These are phyloP conservation scores for Holtermanniella nyarrowii DNA, from an alignment of 768 basidiomycete genomes.

Conservation along the genomic window DNA sequence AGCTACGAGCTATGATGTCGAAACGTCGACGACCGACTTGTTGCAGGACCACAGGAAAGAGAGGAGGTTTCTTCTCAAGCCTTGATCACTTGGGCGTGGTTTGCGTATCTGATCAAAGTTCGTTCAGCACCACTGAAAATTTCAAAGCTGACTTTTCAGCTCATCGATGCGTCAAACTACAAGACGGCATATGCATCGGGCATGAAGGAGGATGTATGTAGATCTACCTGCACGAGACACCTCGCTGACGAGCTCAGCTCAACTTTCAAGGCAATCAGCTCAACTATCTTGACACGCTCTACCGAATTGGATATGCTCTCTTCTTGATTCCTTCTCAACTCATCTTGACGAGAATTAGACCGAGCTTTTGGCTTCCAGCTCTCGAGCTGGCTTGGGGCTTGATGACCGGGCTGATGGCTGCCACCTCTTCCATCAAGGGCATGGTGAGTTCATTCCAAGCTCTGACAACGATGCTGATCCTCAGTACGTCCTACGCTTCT, in stretches of 20 bases:
- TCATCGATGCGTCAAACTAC: constrained; percentile 17
- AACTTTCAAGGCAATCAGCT: constrained; percentile 17
- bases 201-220: constrained; percentile 23
- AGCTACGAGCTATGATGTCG: background rate
- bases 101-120: background rate
- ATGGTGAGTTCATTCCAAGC: background rate
- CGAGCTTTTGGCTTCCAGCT: constrained; percentile 17
- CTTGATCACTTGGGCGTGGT: background rate
- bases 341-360: constrained; percentile 24
- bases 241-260: constrained; percentile 5
- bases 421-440: constrained; percentile 3
- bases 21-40: background rate
- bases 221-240: background rate
- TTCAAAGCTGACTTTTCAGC: background rate
- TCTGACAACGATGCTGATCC: background rate
- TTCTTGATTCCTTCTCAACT: constrained; percentile 24
- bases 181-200: constrained; percentile 21
- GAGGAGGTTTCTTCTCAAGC: background rate
- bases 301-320: constrained; percentile 15
- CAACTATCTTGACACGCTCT: constrained; percentile 20
- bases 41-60: background rate
- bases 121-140: too few species aligned
- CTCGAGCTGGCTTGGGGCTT: constrained; percentile 17
- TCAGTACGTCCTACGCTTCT: constrained; percentile 21
- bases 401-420: constrained; percentile 13